Conservation (phyloP, 768 basidiomycete species). For the Terana coerulea region DNA sequence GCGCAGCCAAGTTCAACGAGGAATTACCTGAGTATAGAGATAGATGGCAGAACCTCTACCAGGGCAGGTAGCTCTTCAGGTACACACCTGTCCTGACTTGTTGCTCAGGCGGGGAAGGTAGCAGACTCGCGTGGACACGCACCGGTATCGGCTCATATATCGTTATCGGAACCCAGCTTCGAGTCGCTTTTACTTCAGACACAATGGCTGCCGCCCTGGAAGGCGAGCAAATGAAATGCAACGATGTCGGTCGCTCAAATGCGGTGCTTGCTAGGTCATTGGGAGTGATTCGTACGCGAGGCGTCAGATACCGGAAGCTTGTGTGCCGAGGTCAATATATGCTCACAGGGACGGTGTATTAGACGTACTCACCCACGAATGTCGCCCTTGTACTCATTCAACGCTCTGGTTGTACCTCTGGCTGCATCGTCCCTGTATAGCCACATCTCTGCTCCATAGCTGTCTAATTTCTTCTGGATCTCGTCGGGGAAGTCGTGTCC, state of each 20-base stretch:
- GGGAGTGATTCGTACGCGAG: constrained; percentile 67
- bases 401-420: constrained; percentile 61
- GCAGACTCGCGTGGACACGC: constrained; percentile 27
- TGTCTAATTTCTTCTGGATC: constrained; percentile 50
- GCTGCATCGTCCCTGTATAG: constrained; percentile 58
- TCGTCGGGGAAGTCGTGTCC: constrained; percentile 69
- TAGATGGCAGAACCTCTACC: constrained; percentile 48
- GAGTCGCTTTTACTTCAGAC: constrained; percentile 50
- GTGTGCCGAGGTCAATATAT: background rate
- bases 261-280: constrained; percentile 55
- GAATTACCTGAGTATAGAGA: constrained; percentile 67
- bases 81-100: constrained; percentile 64
- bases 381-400: constrained; percentile 76
- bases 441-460: constrained; percentile 77
- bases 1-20: background rate
- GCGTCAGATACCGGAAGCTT: constrained; percentile 79
- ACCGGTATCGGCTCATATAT: constrained; percentile 91
- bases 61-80: constrained; percentile 77
- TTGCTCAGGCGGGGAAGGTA: background rate
- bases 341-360: background rate
- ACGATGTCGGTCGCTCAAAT: constrained; percentile 44
- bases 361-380: constrained; percentile 50
- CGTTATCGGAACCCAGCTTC: constrained; percentile 59
- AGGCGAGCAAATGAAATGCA: constrained; percentile 90
- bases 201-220: constrained; percentile 62